Conservation (phyloP, 1,284 basidiomycete genomes). For the Rhodotorula mucilaginosa region DNA sequence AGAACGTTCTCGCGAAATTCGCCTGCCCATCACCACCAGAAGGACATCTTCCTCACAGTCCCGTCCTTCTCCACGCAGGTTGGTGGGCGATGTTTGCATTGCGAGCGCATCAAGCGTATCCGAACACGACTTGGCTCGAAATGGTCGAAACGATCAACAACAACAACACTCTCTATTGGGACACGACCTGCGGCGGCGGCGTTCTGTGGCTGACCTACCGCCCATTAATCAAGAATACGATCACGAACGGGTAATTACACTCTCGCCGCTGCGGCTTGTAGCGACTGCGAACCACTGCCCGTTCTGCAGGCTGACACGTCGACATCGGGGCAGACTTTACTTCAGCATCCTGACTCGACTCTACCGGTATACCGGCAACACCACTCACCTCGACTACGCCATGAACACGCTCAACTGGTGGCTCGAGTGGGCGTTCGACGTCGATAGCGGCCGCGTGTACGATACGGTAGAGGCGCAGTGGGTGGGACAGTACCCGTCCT, state of each 20-base stretch:
- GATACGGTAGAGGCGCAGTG: conserved; percentile 25
- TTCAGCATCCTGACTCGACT: conserved; percentile 30
- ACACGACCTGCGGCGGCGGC: conserved; percentile 36
- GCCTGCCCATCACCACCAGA: neutral
- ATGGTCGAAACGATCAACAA: conserved; percentile 18
- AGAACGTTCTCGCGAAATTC: neutral
- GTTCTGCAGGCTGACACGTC: too few relatives aligned
- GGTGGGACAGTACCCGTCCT: neutral
- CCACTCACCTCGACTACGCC: conserved; percentile 20
- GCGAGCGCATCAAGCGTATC: conserved; percentile 30
- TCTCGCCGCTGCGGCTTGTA: neutral
- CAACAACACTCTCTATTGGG: conserved; percentile 37
- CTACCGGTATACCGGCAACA: conserved; percentile 33
- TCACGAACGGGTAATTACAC: conserved; percentile 30
- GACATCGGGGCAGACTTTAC: conserved; percentile 11
- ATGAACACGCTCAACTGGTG: conserved; percentile 39
- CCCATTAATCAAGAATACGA: conserved; percentile 33
- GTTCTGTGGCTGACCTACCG: conserved; percentile 38
- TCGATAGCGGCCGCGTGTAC: conserved; percentile 20
- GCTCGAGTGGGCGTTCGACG: conserved; percentile 33
- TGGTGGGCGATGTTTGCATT: conserved; percentile 40
- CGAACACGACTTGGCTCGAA: conserved; percentile 32
- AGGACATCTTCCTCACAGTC: too few relatives aligned
- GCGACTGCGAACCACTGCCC: neutral
- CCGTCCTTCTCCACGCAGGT: neutral